A percentile compares a stretch with the other conserved stretches of the same genome.
These are phyloP conservation scores for Plenodomus tracheiphilus DNA, from an alignment of 2,329 filamentous ascomycete genomes.

Conservation along the genomic window DNA sequence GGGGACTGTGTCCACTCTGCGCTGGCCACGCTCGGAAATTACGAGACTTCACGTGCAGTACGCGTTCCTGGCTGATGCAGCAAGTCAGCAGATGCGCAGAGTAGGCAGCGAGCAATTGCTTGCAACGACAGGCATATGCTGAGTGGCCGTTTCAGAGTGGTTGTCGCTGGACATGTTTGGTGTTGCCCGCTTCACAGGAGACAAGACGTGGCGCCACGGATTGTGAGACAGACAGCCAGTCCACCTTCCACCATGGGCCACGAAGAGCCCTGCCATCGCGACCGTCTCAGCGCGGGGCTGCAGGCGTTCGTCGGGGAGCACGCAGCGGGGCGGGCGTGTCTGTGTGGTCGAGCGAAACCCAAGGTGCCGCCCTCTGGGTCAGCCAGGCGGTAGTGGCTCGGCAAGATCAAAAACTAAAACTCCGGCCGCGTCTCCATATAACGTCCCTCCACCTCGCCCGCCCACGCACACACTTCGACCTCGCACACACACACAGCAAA, in stretches of 20 bases:
- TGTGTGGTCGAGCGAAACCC: slow-evolving; percentile 1
- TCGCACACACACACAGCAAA: neutral
- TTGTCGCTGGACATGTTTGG: neutral
- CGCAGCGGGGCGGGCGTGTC: slow-evolving; percentile 4
- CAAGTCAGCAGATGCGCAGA: too few species aligned
- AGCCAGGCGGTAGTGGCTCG: slow-evolving; percentile 13
- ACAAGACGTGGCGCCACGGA: neutral
- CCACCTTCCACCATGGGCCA: too few species aligned
- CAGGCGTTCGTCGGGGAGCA: slow-evolving; percentile 5
- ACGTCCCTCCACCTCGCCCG: slow-evolving; percentile 16
- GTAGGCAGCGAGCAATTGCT: neutral
- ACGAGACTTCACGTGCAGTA: too few species aligned
- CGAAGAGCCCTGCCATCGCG: too few species aligned
- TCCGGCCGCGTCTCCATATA: slow-evolving; percentile 18
- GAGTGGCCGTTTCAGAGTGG: too few species aligned
- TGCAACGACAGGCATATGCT: too few species aligned
- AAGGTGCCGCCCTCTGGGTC: slow-evolving; percentile 6
- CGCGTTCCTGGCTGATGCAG: too few species aligned
- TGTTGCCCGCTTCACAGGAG: neutral
- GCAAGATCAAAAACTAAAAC: slow-evolving; percentile 17
- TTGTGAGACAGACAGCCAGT: neutral
- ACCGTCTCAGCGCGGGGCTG: slow-evolving; percentile 2
- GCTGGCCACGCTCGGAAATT: too few species aligned
- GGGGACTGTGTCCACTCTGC: too few species aligned
- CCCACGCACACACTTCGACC: slow-evolving; percentile 20